Conservation (phyloP, 352 stramenopile species). For the Globisporangium canariense region DNA sequence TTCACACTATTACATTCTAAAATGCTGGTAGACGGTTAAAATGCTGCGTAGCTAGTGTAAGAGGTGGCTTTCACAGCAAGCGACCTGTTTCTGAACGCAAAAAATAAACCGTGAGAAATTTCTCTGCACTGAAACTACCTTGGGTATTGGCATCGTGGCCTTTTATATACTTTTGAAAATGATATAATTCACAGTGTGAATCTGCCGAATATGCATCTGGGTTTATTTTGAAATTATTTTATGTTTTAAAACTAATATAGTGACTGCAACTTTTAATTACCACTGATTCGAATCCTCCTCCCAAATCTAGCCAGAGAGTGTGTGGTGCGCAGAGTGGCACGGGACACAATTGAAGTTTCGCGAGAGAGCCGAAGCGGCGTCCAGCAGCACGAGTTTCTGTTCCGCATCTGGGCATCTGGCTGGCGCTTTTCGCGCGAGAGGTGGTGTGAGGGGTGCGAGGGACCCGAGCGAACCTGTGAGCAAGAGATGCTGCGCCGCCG, state of each 20-base stretch:
- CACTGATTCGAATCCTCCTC: background rate
- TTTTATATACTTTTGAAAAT: background rate
- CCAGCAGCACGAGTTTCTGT: conserved; percentile 6
- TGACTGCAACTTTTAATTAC: background rate
- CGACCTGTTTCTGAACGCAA: background rate
- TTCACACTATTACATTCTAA: too few species aligned
- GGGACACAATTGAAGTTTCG: conserved; percentile 1
- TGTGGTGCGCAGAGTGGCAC: background rate
- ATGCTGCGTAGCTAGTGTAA: background rate
- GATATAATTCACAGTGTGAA: too few species aligned
- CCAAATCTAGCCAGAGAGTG: background rate
- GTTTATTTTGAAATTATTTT: too few species aligned
- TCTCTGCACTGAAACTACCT: too few species aligned
- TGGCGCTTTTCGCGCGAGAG: conserved; percentile 2
- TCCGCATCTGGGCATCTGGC: background rate
- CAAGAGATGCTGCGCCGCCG: background rate
- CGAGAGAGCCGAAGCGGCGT: background rate
- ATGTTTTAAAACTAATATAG: background rate
- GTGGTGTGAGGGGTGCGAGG: background rate
- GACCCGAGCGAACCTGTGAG: background rate
- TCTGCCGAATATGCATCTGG: too few species aligned
- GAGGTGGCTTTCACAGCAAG: background rate
- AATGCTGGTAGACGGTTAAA: background rate
- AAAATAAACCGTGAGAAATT: background rate
- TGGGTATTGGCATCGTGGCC: background rate